phyloP scores from a whole-genome alignment of 2,329 filamentous ascomycete genomes.

The Penicillium sp. region DNA sequence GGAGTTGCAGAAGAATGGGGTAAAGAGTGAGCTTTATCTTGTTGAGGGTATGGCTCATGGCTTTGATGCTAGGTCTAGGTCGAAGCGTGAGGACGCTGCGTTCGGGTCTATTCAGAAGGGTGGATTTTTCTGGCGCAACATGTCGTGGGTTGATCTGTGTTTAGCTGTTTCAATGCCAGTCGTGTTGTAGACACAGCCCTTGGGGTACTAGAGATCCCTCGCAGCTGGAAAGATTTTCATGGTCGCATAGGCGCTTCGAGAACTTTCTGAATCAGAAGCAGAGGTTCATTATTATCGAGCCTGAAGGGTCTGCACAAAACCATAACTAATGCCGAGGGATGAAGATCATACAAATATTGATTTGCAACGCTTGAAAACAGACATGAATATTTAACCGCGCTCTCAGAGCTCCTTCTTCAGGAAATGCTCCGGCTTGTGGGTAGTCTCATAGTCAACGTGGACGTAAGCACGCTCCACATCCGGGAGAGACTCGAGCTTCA shows the following conservation, averaged over 20 bases:
- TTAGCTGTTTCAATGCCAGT: neutral
- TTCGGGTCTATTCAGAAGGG: neutral
- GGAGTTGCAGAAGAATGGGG: constrained; percentile 1
- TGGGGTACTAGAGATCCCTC: too few relatives aligned
- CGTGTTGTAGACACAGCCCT: neutral
- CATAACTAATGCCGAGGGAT: neutral
- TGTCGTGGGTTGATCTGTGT: neutral
- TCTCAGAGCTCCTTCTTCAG: constrained; percentile 63
- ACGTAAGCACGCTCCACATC: constrained; percentile 94
- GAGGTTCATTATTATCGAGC: neutral
- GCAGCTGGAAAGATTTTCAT: too few relatives aligned
- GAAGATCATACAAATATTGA: neutral
- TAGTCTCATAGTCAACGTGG: constrained; percentile 96
- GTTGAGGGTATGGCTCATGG: constrained; percentile 2
- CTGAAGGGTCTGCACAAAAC: neutral
- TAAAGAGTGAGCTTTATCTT: constrained; percentile 4
- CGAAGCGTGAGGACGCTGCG: neutral
- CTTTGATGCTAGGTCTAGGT: neutral
- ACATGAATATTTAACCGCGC: neutral
- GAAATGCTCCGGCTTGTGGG: constrained; percentile 86
- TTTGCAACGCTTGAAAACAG: neutral
- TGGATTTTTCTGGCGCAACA: neutral
- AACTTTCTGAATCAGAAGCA: neutral
- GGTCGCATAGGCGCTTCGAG: too few relatives aligned
- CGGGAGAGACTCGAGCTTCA: constrained; percentile 87